Evolutionary conservation across 2,329 filamentous ascomycete species (phyloP).

Genomic region (Ilyonectria mors-panacis): DNA sequence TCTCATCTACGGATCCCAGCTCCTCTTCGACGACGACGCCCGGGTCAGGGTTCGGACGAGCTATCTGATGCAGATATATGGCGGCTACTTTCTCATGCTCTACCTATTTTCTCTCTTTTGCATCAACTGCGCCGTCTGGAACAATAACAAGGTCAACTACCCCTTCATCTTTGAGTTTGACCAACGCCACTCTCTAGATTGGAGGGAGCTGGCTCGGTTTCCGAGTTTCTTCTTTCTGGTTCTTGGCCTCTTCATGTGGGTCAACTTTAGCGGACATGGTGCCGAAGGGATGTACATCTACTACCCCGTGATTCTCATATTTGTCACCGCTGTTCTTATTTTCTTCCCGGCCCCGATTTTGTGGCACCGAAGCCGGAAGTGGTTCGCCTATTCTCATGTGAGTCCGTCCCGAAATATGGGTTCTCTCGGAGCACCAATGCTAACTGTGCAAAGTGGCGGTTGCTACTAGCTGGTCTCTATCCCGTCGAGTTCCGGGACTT

Average conservation of each 20-base stretch:
- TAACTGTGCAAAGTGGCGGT: slow-evolving; percentile 75
- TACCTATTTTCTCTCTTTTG: slow-evolving; percentile 88
- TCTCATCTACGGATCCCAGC: slow-evolving; percentile 70
- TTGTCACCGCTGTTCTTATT: slow-evolving; percentile 75
- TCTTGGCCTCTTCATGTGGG: slow-evolving; percentile 86
- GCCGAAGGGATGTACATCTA: slow-evolving; percentile 81
- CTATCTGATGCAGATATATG: slow-evolving; percentile 91
- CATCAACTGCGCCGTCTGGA: slow-evolving; percentile 87
- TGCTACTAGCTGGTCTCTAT: slow-evolving; percentile 88
- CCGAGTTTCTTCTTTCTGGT: slow-evolving; percentile 87
- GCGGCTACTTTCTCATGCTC: slow-evolving; percentile 88
- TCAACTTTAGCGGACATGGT: slow-evolving; percentile 85
- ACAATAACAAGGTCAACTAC: slow-evolving; percentile 90
- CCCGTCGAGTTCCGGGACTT: slow-evolving; percentile 98
- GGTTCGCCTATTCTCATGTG: slow-evolving; percentile 92
- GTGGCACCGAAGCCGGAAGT: slow-evolving; percentile 83
- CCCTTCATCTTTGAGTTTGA: slow-evolving; percentile 98
- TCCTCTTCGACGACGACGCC: slow-evolving; percentile 66
- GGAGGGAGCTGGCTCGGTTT: slow-evolving; percentile 89
- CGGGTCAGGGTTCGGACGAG: slow-evolving; percentile 67
- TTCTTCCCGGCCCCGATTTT: slow-evolving; percentile 83
- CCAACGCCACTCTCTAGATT: slow-evolving; percentile 86
- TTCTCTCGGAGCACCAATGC: background rate
- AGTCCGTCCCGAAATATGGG: slow-evolving; percentile 53
- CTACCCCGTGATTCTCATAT: slow-evolving; percentile 87